Base-by-base conservation (phyloP, 176 grass and related monocot species). In the Cenchrus fungigraminus region DNA sequence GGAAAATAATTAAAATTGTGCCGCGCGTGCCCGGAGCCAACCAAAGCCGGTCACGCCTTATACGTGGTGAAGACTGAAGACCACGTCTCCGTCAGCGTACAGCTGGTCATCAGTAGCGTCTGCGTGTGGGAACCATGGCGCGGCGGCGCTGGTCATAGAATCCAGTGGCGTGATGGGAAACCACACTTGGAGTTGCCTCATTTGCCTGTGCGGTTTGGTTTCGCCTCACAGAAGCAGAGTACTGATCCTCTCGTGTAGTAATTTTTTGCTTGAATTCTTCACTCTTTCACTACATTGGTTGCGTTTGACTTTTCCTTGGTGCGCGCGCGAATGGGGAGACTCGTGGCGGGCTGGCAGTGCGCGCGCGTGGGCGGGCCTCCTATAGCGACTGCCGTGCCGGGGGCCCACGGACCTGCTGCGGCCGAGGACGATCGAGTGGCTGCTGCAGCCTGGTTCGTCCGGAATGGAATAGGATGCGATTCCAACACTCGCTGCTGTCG, bases 391-490 rank as follows among this genome's bases (percentile, higher is more conserved):
- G 22, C 12, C 47, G 47, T 11, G 49, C 11, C 9, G 9, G 19
- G 68, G 70, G 70, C 69, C 69, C 69, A 72, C 45, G 45, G 69
- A 72, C 2, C 70, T 16, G 12, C n/a, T 16, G 12, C n/a, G 68
- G 68, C 42, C 42, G 43, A 71, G 68, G 68, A 71, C 43, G 68
- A 47, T 25, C 43, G 68, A 71, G 17, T 22, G 68, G 44, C 16
- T 43, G 67, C 25, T 25, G 25, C 25, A 25, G 25, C 10, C 58
- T 60, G 57, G 57, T 8, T 59, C n/a, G 43, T 61, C n/a, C 46
- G 68, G 44, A 71, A 71, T 52, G 70, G 70, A 73, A 73, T 73
- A 52, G 70, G 70, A 73, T 73, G 12, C 46, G 46, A 73, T 73
- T 73, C 69, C 69, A 72, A 50, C 45, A 40, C 37, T 40, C 37